Base-by-base conservation (phyloP, 163 green algal species). In the Volvox carteri region DNA sequence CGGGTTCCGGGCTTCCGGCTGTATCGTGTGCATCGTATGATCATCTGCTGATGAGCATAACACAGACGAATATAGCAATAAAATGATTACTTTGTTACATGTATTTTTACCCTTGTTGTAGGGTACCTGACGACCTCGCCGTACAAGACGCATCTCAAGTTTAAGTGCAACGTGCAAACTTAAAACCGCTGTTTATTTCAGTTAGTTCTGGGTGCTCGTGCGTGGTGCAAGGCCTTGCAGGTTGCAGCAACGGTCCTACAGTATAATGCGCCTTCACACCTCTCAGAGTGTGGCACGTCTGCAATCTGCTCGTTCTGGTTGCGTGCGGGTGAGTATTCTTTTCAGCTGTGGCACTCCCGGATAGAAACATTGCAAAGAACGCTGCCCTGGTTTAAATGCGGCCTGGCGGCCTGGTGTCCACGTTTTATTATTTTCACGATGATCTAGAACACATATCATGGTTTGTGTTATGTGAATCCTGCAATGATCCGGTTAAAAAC, bases 201-300 rank as follows among this genome's bases (percentile, higher is more conserved):
- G 54, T 2, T 65, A 19, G 54, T 65, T 11, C 5, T 39, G 9
- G 2, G 28, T 7, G 60, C n/a, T 72, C 60, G n/a, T 33, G n/a
- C 23, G 23, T 72, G 60, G 23, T 72, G 60, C 23, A 33, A 72
- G 60, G 25, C 23, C 14, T 72, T 65, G 2, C 35, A 9, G 4
- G 60, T 7, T 37, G 11, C 60, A 72, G 28, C 60, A 4, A 14
- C 48, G 14, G 56, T 23, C 65, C 46, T 75, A 2, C 65, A 35
- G 1, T 44, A 78, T 78, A 56, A 80, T 80, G 73, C 73, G 28
- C 73, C 73, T 80, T n/a, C 73, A 80, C 44, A 80, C 14, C 9
- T 67, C 73, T 44, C 42, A 42, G 23, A 41, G 73, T 28, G 44
- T 80, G 25, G 2, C 73, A 65, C 73, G 73, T 65, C 73, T 80